These are phyloP conservation scores for Gillenia trifoliata DNA, from an alignment of 306 rosid species.

Conservation along the genomic window DNA sequence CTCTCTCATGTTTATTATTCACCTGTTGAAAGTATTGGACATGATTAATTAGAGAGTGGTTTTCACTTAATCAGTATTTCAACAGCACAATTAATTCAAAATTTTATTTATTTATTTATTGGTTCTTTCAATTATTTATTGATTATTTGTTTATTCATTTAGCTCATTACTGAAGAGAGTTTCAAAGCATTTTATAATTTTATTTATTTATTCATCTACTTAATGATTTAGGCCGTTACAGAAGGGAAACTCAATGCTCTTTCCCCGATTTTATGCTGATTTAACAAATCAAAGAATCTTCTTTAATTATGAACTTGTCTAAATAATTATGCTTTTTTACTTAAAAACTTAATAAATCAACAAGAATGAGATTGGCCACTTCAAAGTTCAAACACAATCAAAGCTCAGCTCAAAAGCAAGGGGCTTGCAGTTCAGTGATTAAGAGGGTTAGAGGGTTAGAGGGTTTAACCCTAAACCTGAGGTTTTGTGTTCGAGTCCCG, in stretches of 20 bases:
- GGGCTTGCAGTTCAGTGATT: not conserved
- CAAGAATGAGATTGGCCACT: not conserved
- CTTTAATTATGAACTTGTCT: slow-evolving; percentile 1
- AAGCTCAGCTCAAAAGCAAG: not conserved
- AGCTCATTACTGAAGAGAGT: slow-evolving; percentile 10
- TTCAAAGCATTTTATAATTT: not conserved
- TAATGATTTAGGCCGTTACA: slow-evolving; percentile 17
- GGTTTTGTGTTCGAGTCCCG: not conserved
- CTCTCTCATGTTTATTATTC: slow-evolving; percentile 41
- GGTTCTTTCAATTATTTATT: slow-evolving; percentile 5
- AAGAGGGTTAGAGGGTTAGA: too few relatives aligned
- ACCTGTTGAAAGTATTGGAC: slow-evolving; percentile 32
- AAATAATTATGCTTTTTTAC: slow-evolving; percentile 7
- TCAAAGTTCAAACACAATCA: not conserved
- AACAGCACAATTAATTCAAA: slow-evolving; percentile 6
- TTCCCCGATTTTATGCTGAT: slow-evolving; percentile 27
- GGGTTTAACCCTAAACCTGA: not conserved
- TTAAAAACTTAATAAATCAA: not conserved
- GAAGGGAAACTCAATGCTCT: slow-evolving; percentile 5
- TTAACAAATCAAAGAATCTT: slow-evolving; percentile 8
- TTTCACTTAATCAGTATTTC: not conserved
- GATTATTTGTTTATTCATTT: slow-evolving; percentile 9
- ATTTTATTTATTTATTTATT: not conserved
- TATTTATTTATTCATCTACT: slow-evolving; percentile 5
- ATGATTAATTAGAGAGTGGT: not conserved